phyloP scores from a whole-genome alignment of 2,329 filamentous ascomycete genomes.

The Nakataea oryzae region DNA sequence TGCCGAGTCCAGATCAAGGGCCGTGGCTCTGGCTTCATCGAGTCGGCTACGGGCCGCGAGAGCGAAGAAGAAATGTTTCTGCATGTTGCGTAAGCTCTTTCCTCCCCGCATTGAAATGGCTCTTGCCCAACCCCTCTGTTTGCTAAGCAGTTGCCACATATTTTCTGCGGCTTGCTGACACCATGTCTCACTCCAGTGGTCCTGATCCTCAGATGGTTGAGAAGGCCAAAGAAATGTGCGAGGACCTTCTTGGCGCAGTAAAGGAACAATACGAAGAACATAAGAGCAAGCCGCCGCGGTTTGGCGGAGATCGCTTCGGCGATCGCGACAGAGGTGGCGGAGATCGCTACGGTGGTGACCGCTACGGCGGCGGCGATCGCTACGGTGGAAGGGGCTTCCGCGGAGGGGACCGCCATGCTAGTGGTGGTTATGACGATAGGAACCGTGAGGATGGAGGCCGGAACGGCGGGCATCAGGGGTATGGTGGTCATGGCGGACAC shows the following conservation, averaged over 20 bases:
- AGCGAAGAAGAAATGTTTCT: constrained; percentile 96
- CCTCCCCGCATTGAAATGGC: neutral
- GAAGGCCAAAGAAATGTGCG: constrained; percentile 77
- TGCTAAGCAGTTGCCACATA: neutral
- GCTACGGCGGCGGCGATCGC: neutral
- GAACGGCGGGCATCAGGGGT: neutral
- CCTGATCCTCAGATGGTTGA: constrained; percentile 81
- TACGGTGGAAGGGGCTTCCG: neutral
- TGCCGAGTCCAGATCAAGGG: constrained; percentile 98
- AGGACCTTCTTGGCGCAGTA: constrained; percentile 79
- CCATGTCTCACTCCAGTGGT: constrained; percentile 42
- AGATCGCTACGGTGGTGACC: neutral
- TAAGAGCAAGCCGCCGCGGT: constrained; percentile 71
- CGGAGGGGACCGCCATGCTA: constrained; percentile 1
- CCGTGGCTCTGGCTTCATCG: constrained; percentile 86
- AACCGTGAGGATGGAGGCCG: neutral
- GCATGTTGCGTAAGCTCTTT: constrained; percentile 69
- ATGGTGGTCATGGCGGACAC: neutral
- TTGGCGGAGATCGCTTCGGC: constrained; percentile 37
- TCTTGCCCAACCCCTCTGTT: neutral
- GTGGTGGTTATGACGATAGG: neutral
- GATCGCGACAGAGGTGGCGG: constrained; percentile 23
- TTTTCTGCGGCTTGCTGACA: neutral
- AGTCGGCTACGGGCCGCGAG: constrained; percentile 76
- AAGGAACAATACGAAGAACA: constrained; percentile 83